These are phyloP conservation scores for Aschersonia sp. DNA, from an alignment of 2,329 filamentous ascomycete species.

Conservation along the genomic window DNA sequence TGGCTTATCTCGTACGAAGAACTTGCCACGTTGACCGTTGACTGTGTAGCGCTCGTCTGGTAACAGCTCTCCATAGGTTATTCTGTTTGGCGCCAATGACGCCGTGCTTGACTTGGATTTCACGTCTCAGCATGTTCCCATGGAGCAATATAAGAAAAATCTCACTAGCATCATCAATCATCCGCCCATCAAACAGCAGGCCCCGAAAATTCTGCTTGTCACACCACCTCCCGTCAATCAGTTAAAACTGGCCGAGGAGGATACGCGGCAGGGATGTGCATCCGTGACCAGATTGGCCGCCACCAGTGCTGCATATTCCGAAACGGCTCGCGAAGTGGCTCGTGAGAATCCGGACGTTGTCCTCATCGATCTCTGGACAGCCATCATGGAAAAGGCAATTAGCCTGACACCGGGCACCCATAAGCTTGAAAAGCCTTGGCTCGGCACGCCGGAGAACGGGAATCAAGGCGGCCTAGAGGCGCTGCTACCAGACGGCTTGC, in stretches of 20 bases:
- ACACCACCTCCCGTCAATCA: slow-evolving; percentile 76
- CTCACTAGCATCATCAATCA: slow-evolving; percentile 59
- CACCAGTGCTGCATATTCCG: slow-evolving; percentile 41
- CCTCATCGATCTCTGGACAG: slow-evolving; percentile 67
- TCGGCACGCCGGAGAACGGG: slow-evolving; percentile 35
- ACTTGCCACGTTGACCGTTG: background rate
- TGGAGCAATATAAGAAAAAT: slow-evolving; percentile 64
- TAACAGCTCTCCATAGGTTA: slow-evolving; percentile 29
- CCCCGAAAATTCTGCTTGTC: slow-evolving; percentile 60
- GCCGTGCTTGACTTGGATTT: slow-evolving; percentile 50
- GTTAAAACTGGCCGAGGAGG: slow-evolving; percentile 41
- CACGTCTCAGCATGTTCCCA: slow-evolving; percentile 59
- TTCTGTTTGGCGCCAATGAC: slow-evolving; percentile 88
- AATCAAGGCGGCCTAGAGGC: slow-evolving; percentile 33
- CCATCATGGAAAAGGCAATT: slow-evolving; percentile 58
- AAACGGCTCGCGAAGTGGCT: slow-evolving; percentile 51
- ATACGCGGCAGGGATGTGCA: slow-evolving; percentile 29
- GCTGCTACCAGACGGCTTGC: slow-evolving; percentile 43
- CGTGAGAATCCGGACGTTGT: slow-evolving; percentile 50
- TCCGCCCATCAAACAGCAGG: slow-evolving; percentile 52
- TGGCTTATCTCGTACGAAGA: slow-evolving; percentile 51
- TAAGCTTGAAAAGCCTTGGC: slow-evolving; percentile 16
- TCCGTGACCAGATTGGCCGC: slow-evolving; percentile 28
- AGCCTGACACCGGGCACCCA: slow-evolving; percentile 31
- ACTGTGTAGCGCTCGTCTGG: too few species aligned